Percentiles rank a stretch among this genome's conserved stretches.
Evolutionary conservation across 139 green algal species (phyloP).

Genomic region (Monoraphidium neglectum): DNA sequence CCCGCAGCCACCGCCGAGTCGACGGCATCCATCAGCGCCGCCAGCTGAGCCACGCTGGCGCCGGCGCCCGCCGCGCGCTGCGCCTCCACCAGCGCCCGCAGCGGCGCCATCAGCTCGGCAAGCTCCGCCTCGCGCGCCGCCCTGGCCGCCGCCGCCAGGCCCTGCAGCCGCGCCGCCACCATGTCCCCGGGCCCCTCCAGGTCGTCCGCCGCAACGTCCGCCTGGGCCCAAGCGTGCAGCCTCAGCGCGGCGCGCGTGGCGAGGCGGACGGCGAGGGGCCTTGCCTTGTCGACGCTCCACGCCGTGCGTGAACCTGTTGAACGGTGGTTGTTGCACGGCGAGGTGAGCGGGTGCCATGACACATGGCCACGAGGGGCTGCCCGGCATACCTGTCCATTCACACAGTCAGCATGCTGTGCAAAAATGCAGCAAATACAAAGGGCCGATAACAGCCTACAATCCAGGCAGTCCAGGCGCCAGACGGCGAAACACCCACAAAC

Average conservation of each 20-base stretch:
- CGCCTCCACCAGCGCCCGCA: background rate
- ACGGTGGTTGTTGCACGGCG: background rate
- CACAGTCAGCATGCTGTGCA: no score
- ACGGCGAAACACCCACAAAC: background rate
- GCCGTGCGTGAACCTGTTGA: constrained; percentile 9
- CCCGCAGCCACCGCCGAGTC: background rate
- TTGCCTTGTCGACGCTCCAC: background rate
- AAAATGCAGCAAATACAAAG: background rate
- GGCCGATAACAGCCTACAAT: background rate
- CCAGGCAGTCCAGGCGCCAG: background rate
- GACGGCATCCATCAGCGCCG: background rate
- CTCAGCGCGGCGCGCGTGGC: constrained; percentile 9
- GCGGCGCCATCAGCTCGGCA: constrained; percentile 7
- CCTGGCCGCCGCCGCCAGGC: background rate
- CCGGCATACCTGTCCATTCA: no score
- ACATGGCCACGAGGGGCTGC: no score
- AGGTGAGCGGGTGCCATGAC: no score
- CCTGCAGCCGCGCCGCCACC: background rate
- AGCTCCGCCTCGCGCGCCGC: constrained; percentile 15
- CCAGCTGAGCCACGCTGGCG: constrained; percentile 7
- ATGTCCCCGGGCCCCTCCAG: background rate
- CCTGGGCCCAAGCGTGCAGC: background rate
- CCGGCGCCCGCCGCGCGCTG: background rate
- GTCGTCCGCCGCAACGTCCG: background rate
- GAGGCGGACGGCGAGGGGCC: background rate